These are phyloP conservation scores for Ogataea allantospora DNA, from an alignment of 805 yeast genomes.

Conservation along the genomic window DNA sequence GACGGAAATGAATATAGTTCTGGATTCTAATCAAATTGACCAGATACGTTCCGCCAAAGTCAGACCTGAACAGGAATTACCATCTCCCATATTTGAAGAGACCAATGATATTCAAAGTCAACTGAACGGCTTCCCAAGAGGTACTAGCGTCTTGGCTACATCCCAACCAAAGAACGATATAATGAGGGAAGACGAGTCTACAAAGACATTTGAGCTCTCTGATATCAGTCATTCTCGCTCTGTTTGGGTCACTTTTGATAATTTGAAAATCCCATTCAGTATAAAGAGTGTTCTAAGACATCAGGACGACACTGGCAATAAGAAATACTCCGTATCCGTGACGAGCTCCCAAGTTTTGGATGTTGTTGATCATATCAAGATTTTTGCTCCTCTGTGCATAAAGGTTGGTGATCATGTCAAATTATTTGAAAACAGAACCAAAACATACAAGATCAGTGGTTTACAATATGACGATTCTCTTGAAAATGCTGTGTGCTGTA, in stretches of 20 bases:
- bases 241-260: slow-evolving; percentile 16
- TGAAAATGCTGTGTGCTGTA: slow-evolving; percentile 42
- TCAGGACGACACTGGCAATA: background rate
- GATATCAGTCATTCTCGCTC: slow-evolving; percentile 13
- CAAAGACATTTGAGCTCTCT: background rate
- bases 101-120: slow-evolving; percentile 11
- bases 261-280: slow-evolving; percentile 11
- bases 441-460: slow-evolving; percentile 46
- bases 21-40: slow-evolving; percentile 2
- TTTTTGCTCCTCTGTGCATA: slow-evolving; percentile 47
- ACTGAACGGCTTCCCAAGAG: background rate
- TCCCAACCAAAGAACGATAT: background rate
- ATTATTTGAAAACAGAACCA: slow-evolving; percentile 29
- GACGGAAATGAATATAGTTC: slow-evolving; percentile 1
- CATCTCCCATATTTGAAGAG: slow-evolving; percentile 15
- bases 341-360: slow-evolving; percentile 25
- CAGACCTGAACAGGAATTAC: slow-evolving; percentile 2
- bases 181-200: slow-evolving; percentile 6
- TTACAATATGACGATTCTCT: slow-evolving; percentile 30
- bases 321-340: slow-evolving; percentile 4
- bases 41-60: background rate
- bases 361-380: slow-evolving; percentile 30
- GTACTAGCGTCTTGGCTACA: background rate
- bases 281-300: slow-evolving; percentile 9
- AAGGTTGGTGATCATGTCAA: slow-evolving; percentile 55